phyloP scores from a whole-genome alignment of 2,329 filamentous ascomycete species.

The Ramularia collo-cygni region DNA sequence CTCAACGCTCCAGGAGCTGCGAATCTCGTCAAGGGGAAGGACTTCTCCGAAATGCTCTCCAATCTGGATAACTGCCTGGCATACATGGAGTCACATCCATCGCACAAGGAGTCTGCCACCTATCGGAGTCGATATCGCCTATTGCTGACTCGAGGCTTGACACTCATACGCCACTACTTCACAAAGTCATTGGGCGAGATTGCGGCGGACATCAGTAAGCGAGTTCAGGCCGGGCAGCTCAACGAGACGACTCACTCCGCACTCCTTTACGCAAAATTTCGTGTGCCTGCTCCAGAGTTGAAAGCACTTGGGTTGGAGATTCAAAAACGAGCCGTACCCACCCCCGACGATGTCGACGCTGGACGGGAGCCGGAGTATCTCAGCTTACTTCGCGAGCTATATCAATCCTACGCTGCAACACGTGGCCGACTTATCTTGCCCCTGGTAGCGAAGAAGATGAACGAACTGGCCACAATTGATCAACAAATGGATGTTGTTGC shows the following conservation, averaged over 20 bases:
- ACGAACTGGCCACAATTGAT: constrained; percentile 50
- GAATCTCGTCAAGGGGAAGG: constrained; percentile 73
- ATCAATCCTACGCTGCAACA: constrained; percentile 56
- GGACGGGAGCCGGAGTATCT: constrained; percentile 60
- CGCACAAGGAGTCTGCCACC: constrained; percentile 78
- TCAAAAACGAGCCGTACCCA: constrained; percentile 57
- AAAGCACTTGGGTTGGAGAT: constrained; percentile 62
- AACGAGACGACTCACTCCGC: constrained; percentile 68
- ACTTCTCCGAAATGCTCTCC: constrained; percentile 80
- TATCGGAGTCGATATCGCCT: constrained; percentile 85
- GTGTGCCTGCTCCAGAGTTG: constrained; percentile 58
- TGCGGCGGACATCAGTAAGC: constrained; percentile 54
- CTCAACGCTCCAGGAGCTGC: constrained; percentile 89
- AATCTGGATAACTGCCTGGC: constrained; percentile 85
- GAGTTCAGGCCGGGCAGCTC: constrained; percentile 58
- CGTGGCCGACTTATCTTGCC: constrained; percentile 54
- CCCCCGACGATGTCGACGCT: constrained; percentile 34
- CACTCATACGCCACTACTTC: constrained; percentile 60
- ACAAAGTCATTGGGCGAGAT: constrained; percentile 57
- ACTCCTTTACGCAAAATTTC: constrained; percentile 63
- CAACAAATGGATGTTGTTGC: constrained; percentile 58
- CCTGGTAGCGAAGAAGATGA: constrained; percentile 55
- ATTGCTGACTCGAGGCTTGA: constrained; percentile 63
- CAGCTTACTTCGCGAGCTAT: constrained; percentile 58
- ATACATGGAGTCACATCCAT: constrained; percentile 82